Percentiles rank a stretch among this genome's conserved stretches.
Conservation (phyloP, 805 yeast species). For the Wickerhamiella vanderwaltii region DNA sequence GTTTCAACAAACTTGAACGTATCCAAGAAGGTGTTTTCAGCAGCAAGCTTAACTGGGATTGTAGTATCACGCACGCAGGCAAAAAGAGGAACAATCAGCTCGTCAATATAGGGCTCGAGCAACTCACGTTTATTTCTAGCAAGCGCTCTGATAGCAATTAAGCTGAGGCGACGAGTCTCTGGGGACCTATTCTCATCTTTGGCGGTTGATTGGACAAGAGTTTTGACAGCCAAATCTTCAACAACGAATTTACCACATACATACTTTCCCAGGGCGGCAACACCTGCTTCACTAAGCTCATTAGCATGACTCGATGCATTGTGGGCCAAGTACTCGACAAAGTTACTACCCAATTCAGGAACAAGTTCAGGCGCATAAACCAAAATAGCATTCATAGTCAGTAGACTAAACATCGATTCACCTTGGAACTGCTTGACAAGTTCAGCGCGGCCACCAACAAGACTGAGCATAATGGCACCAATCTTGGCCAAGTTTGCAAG, state of each 20-base stretch:
- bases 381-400: slow-evolving; percentile 23
- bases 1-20: slow-evolving; percentile 58
- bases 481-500: slow-evolving; percentile 32
- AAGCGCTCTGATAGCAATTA: slow-evolving; percentile 64
- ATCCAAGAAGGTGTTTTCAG: slow-evolving; percentile 76
- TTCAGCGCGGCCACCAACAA: slow-evolving; percentile 32
- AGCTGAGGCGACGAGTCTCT: slow-evolving; percentile 68
- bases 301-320: slow-evolving; percentile 38
- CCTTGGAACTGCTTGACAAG: background rate
- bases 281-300: slow-evolving; percentile 51
- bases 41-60: slow-evolving; percentile 87
- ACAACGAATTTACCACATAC: slow-evolving; percentile 36
- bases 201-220: slow-evolving; percentile 40
- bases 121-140: slow-evolving; percentile 46
- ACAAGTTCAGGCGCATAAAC: slow-evolving; percentile 22
- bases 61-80: slow-evolving; percentile 74
- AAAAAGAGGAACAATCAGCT: slow-evolving; percentile 62
- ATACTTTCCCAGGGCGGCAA: slow-evolving; percentile 71
- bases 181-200: slow-evolving; percentile 48
- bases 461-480: slow-evolving; percentile 24
- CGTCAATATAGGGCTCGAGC: slow-evolving; percentile 42
- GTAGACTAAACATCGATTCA: slow-evolving; percentile 15
- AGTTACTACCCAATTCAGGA: slow-evolving; percentile 44
- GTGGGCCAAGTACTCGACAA: slow-evolving; percentile 72
- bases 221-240: slow-evolving; percentile 29